Evolutionary conservation across 2,329 filamentous ascomycete species (phyloP), one percentile per base, ranked within the genome.

Genomic region (Hymenoscyphus fraxineus): DNA sequence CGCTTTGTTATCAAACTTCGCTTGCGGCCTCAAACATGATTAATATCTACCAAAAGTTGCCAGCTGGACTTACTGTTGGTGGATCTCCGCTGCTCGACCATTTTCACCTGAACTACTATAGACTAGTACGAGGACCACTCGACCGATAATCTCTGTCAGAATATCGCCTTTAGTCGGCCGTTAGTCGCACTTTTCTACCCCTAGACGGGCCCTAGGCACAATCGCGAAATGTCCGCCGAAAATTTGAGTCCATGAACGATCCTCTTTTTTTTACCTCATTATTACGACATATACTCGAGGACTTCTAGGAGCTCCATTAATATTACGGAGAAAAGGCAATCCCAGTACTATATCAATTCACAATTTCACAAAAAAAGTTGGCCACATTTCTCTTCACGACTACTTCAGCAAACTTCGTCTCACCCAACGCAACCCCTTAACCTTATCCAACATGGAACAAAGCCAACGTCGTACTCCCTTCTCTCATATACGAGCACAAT

Each of bases 361-460:
- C 35, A 35, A 35, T 35, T 35, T 35, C 35, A 7, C 35, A 35
- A 35, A 35, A 35, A 35, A 35, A 10, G 3, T 10, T 6, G 9
- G n/a, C 22, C 19, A 27, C 10, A 22, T 51, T 7, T 22, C 19
- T 51, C 6, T 10, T 19, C 22, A 51, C 22, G 10, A 22, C 44
- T 51, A 22, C 44, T 51, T 51, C n/a, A 16, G 10, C 44, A 47
- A 9, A 47, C 44, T 6, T 19, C 19, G 6, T 19, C 7, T 27
- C 44, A 35, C 35, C 35, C 35, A 7, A 35, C 32, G 4, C 32
- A 35, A n/a, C 19, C 22, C 19, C 44, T 47, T 47, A n/a, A 22
- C 44, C n/a, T 47, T 47, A n/a, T 51, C 44, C n/a, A 51, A 32
- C 12, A 64, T 64, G 62, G 62, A 47, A 35, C 22, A 60, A n/a